Evolutionary conservation across 1,139 yeast genomes (phyloP), one percentile per base, ranked within the genome.

Genomic region (Zygosaccharomyces sapae): DNA sequence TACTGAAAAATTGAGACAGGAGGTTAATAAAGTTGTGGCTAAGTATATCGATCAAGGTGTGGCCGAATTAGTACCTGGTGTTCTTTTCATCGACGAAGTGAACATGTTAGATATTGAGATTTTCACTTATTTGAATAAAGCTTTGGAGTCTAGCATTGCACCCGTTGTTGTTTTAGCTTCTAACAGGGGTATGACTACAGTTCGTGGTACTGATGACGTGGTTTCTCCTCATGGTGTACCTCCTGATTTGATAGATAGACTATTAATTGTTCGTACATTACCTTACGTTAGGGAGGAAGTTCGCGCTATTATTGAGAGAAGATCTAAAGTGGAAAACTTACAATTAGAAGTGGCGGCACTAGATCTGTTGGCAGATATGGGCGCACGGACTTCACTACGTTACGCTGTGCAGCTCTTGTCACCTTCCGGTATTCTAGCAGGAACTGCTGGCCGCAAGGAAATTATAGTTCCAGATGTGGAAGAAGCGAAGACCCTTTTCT

Each of bases 21-120:
- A 92, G 70, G 96, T 92, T 56, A 90, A 92, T 72, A 89, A 87
- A 70, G 96, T 92, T 49, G 99, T 92, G 37, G 87, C 94, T 55
- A 88, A 89, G 67, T 92, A 92, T 70, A 90, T 92, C 51, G 97
- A 90, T 66, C 97, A 92, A 72, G 98, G 98, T 53, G 88, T 92
- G 49, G 99, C 99, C 13, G 99, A 92, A 70, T 76, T 92, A 49
- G 90, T 92, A 50, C 99, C 99, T 1, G 99, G 99, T 61, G 99
- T 92, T 29, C 74, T 92, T 63, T 92, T 92, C 70, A 92, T 92
- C 60, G 98, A 92, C 69, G 98, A 92, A 70, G 98, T 90, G 25
- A 92, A 92, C 71, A 92, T 92, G 98, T 77, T 92, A 60, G 98
- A 92, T 66, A 82, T 92, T 54, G 98, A 92, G 71, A 85, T 94